Evolutionary conservation across 495 filamentous ascomycete species (phyloP), one percentile per base, ranked within the genome.

Genomic region (Neurospora pannonica): DNA sequence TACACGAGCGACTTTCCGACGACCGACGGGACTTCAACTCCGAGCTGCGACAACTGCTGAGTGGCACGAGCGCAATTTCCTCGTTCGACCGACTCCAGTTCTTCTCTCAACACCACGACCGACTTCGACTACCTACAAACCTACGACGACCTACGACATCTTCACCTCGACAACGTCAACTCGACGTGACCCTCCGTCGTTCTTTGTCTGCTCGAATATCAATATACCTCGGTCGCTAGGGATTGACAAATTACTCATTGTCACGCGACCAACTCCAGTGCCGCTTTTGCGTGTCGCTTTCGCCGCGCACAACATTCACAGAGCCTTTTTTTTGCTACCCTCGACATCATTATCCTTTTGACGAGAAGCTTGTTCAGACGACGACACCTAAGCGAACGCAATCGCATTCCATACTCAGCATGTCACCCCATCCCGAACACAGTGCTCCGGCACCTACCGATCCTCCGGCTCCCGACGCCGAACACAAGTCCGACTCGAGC

Each of bases 401-500:
- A 75, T 38, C 28, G 34, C 17, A 38, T 38, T 2, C 69, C 21
- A 28, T 62, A 19, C 15, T 15, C 38, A n/a, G 4, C 15, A 77
- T 76, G 78, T 69, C 74, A 4, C 54, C 4, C 62, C 71, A 71
- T 38, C 67, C 34, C 42, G 54, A 67, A 67, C 15, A 34, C 24
- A 9, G 54, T 19, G 54, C 54, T 67, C 54, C 46, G 46, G 46
- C 46, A 54, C 21, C n/a, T 54, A 37, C 69, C 73, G 74, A 76
- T 4, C 67, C n/a, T 37, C 37, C 72, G 31, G 43, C 73, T 21
- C 37, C 72, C 39, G 74, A 67, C 0, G 10, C 43, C 42, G 73
- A 76, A 1, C 40, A 70, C n/a, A 74, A 42, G 21, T 76, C 73
- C 76, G 77, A 77, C 71, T 73, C 74, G 31, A 78, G 74, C 70